phyloP scores from a whole-genome alignment of 2,329 filamentous ascomycete species.

The Emergomyces pasteurianus region DNA sequence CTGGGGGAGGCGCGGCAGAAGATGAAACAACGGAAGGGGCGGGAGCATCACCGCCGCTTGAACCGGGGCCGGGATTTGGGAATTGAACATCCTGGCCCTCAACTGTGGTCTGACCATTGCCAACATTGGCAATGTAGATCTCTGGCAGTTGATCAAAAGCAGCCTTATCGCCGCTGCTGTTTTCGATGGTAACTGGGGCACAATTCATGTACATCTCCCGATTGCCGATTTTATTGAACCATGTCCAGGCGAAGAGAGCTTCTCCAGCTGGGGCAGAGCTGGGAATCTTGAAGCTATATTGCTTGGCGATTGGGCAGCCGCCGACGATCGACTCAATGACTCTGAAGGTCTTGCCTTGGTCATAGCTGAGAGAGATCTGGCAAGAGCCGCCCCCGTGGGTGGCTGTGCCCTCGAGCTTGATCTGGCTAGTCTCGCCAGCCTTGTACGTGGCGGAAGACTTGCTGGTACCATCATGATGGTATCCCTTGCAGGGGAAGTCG shows the following conservation, averaged over 20 bases:
- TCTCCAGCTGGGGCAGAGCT: slow-evolving; percentile 47
- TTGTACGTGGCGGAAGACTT: slow-evolving; percentile 48
- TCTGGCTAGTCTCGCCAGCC: slow-evolving; percentile 50
- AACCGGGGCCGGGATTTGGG: slow-evolving; percentile 1
- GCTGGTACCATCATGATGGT: slow-evolving; percentile 40
- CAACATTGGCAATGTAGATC: slow-evolving; percentile 8
- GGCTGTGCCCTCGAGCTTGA: slow-evolving; percentile 52
- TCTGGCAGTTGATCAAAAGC: slow-evolving; percentile 5
- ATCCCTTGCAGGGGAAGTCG: slow-evolving; percentile 69
- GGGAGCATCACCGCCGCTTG: neutral
- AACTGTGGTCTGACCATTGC: slow-evolving; percentile 3
- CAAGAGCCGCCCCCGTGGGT: slow-evolving; percentile 61
- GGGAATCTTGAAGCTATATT: slow-evolving; percentile 56
- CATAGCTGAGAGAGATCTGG: slow-evolving; percentile 63
- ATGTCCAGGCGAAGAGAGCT: slow-evolving; percentile 62
- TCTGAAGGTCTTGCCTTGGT: slow-evolving; percentile 56
- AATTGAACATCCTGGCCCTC: slow-evolving; percentile 6
- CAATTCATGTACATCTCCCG: slow-evolving; percentile 64
- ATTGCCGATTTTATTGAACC: slow-evolving; percentile 53
- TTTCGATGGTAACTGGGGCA: slow-evolving; percentile 52
- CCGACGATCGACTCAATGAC: slow-evolving; percentile 54
- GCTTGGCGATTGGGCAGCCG: slow-evolving; percentile 41
- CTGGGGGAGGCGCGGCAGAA: neutral
- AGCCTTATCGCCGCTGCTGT: slow-evolving; percentile 4
- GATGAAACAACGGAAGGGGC: neutral